phyloP scores from a whole-genome alignment of 257 asterid genomes.

The Jacaranda copaia region DNA sequence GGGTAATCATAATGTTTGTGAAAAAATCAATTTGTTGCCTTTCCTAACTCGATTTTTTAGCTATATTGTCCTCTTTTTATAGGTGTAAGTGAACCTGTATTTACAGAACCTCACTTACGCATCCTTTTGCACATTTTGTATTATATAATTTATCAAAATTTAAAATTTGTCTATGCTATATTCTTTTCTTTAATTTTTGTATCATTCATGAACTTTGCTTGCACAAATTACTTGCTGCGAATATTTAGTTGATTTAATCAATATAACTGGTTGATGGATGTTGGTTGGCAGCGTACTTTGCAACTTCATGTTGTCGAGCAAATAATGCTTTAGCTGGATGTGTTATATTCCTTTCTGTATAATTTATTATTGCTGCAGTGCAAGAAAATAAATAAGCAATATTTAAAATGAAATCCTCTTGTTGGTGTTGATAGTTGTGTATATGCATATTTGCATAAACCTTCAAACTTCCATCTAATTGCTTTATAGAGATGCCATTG shows the following conservation, averaged over 20 bases:
- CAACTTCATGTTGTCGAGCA: constrained; percentile 11
- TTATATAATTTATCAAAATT: background rate
- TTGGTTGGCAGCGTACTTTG: constrained; percentile 4
- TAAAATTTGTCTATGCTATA: too few species aligned
- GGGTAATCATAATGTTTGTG: background rate
- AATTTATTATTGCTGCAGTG: background rate
- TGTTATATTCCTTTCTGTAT: constrained; percentile 14
- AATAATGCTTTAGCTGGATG: constrained; percentile 22
- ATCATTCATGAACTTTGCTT: background rate
- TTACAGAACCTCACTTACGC: background rate
- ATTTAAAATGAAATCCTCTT: constrained; percentile 13
- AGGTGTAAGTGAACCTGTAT: constrained; percentile 15
- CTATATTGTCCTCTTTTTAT: constrained; percentile 9
- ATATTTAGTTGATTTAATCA: constrained; percentile 21
- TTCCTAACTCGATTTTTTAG: background rate
- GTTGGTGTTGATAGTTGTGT: constrained; percentile 18
- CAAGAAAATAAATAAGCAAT: background rate
- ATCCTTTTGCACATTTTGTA: constrained; percentile 6
- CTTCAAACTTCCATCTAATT: constrained; percentile 18
- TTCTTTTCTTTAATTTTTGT: background rate
- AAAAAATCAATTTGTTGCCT: background rate
- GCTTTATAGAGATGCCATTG: constrained; percentile 16
- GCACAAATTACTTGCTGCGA: background rate
- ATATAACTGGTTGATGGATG: constrained; percentile 27
- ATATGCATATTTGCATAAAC: constrained; percentile 16